Conservation (phyloP, 1,139 yeast genomes). For the Candida smagusa region DNA sequence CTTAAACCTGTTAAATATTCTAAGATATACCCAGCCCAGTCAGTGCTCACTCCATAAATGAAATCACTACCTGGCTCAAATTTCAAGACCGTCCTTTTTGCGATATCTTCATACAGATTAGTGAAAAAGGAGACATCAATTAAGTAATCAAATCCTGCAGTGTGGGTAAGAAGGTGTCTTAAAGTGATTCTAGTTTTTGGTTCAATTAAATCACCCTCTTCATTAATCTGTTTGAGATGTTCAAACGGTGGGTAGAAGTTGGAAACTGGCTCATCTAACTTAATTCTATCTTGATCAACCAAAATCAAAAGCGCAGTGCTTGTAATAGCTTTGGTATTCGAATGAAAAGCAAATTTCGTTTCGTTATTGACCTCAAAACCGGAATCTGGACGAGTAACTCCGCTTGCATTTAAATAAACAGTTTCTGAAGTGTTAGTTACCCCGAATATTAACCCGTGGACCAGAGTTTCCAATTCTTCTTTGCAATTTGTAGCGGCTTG, state of each 20-base stretch:
- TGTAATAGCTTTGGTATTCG: slow-evolving; percentile 51
- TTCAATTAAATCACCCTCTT: not conserved
- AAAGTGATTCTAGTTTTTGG: slow-evolving; percentile 30
- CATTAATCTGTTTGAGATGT: slow-evolving; percentile 19
- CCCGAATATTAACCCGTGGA: slow-evolving; percentile 15
- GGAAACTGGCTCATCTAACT: slow-evolving; percentile 39
- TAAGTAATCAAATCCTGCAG: slow-evolving; percentile 50
- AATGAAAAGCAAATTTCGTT: slow-evolving; percentile 30
- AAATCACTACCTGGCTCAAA: slow-evolving; percentile 54
- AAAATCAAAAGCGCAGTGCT: slow-evolving; percentile 45
- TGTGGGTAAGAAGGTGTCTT: slow-evolving; percentile 48
- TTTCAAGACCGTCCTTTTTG: slow-evolving; percentile 18
- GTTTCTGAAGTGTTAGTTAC: slow-evolving; percentile 23
- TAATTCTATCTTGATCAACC: slow-evolving; percentile 41
- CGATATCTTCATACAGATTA: slow-evolving; percentile 8
- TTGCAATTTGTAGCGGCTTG: slow-evolving; percentile 1
- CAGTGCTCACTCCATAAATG: slow-evolving; percentile 50
- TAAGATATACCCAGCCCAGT: slow-evolving; percentile 52
- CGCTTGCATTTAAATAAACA: slow-evolving; percentile 20
- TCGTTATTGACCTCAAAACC: not conserved
- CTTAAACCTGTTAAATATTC: slow-evolving; percentile 41
- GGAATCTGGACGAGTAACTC: not conserved
- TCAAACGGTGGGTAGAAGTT: slow-evolving; percentile 39
- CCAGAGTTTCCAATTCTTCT: slow-evolving; percentile 1
- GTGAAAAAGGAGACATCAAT: slow-evolving; percentile 41